Conservation (phyloP, 176 grass and related monocot genomes). For the Musa itinerans region DNA sequence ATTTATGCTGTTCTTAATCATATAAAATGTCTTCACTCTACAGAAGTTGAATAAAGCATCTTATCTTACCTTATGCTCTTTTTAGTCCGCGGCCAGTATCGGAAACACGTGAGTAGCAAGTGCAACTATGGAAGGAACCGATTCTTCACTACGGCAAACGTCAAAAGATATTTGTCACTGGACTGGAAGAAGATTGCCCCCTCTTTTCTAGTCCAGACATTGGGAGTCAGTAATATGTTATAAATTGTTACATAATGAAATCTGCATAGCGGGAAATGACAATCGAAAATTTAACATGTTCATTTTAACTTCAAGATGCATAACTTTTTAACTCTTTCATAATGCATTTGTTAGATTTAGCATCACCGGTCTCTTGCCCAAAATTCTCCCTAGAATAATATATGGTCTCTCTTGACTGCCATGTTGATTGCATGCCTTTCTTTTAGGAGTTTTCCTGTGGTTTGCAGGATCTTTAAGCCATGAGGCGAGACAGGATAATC, state of each 20-base stretch:
- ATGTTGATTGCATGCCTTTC: too few species aligned
- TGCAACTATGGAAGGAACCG: conserved; percentile 88
- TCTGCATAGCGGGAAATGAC: neutral
- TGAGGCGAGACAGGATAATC: conserved; percentile 84
- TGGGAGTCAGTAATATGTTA: conserved; percentile 48
- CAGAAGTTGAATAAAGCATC: neutral
- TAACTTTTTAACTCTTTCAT: neutral
- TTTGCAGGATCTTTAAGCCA: conserved; percentile 74
- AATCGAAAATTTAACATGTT: too few species aligned
- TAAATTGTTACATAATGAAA: conserved; percentile 2
- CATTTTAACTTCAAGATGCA: neutral
- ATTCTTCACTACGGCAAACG: conserved; percentile 84
- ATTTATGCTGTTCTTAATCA: neutral
- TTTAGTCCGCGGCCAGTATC: conserved; percentile 77
- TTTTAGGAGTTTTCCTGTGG: neutral
- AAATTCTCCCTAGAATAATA: neutral
- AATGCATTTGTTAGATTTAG: neutral
- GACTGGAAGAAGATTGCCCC: conserved; percentile 74
- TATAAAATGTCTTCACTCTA: neutral
- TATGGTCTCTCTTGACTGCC: neutral
- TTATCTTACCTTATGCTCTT: conserved; percentile 6
- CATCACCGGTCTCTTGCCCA: neutral
- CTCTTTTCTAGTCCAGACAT: conserved; percentile 84
- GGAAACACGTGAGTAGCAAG: conserved; percentile 78
- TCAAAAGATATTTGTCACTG: conserved; percentile 52